Evolutionary conservation across 2,329 filamentous ascomycete species (phyloP).

Genomic region (Diaporthe nobilis): DNA sequence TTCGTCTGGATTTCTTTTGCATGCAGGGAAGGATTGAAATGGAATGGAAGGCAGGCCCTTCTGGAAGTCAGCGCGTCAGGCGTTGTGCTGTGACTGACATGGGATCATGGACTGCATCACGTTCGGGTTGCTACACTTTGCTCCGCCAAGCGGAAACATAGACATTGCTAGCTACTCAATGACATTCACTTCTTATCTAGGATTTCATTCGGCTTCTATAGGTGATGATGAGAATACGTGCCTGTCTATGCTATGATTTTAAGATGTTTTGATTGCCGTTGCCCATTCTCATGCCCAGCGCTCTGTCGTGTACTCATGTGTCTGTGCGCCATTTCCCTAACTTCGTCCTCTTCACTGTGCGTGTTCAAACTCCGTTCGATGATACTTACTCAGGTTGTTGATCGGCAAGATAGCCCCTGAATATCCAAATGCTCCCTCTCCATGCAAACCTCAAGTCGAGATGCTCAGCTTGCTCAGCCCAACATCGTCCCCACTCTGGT

Average conservation of each 20-base stretch:
- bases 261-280: not conserved
- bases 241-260: slow-evolving; percentile 21
- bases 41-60: not conserved
- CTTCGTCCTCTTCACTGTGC: not conserved
- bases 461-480: slow-evolving; percentile 35
- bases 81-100: not conserved
- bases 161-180: not conserved
- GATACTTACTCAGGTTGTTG: not conserved
- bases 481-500: slow-evolving; percentile 51
- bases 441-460: slow-evolving; percentile 7
- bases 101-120: not conserved
- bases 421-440: not conserved
- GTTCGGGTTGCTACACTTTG: too few relatives aligned
- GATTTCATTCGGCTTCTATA: slow-evolving; percentile 5
- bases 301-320: slow-evolving; percentile 15
- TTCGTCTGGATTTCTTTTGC: not conserved
- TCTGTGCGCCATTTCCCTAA: not conserved
- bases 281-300: not conserved
- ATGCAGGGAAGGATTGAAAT: not conserved
- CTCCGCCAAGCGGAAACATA: not conserved
- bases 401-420: slow-evolving; percentile 15
- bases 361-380: not conserved
- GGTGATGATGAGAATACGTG: not conserved
- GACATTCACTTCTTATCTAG: not conserved
- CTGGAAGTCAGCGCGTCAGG: not conserved